Conservation (phyloP, 306 rosid genomes). For the Myrica gale region DNA sequence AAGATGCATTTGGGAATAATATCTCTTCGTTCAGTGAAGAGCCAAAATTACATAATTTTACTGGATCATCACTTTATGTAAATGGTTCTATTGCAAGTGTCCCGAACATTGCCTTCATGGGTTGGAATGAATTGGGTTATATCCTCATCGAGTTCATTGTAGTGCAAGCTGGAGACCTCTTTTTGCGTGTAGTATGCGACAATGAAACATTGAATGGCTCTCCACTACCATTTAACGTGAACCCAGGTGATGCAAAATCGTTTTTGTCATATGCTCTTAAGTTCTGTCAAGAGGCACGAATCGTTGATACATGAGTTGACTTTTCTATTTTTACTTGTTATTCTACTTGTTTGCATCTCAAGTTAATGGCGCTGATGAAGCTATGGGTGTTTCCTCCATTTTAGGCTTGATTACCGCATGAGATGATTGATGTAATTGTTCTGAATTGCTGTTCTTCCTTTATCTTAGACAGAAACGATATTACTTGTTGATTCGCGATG, state of each 20-base stretch:
- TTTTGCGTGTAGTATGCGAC: constrained; percentile 53
- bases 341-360: neutral
- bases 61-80: constrained; percentile 38
- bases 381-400: neutral
- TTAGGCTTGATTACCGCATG: neutral
- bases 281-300: neutral
- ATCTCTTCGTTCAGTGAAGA: constrained; percentile 48
- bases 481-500: too few species aligned
- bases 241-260: constrained; percentile 56
- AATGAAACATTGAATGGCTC: constrained; percentile 65
- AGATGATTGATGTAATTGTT: neutral
- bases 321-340: neutral
- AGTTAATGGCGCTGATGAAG: neutral
- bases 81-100: constrained; percentile 52
- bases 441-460: neutral
- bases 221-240: constrained; percentile 70
- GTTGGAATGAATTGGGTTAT: constrained; percentile 70
- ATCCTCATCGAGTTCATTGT: constrained; percentile 53
- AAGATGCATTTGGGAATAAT: constrained; percentile 85
- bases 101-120: constrained; percentile 49
- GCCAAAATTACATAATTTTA: constrained; percentile 47
- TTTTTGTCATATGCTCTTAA: constrained; percentile 2
- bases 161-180: constrained; percentile 57
- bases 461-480: neutral
- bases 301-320: neutral